Percentiles rank a stretch among this genome's conserved stretches.
Conservation (phyloP, 371 early-diverging fungal genomes). For the Rhizopus microsporus region DNA sequence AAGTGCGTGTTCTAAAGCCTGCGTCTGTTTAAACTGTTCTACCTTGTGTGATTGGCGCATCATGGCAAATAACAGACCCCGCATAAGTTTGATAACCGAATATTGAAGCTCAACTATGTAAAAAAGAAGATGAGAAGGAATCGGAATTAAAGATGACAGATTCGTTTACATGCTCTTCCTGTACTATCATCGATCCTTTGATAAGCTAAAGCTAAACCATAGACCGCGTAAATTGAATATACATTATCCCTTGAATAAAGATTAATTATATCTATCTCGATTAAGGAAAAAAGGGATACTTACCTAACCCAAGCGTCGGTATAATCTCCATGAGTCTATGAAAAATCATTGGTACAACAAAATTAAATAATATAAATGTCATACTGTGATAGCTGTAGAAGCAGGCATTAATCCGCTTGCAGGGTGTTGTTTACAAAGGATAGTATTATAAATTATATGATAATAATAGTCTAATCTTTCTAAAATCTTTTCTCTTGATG, state of each 20-base stretch:
- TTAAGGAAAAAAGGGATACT: slow-evolving; percentile 7
- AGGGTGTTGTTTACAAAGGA: slow-evolving; percentile 77
- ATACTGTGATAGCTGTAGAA: slow-evolving; percentile 79
- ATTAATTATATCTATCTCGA: not conserved
- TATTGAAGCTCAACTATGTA: slow-evolving; percentile 78
- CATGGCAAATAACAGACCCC: slow-evolving; percentile 80
- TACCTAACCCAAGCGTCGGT: slow-evolving; percentile 92
- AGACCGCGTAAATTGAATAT: slow-evolving; percentile 85
- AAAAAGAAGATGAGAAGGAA: not conserved
- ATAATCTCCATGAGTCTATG: slow-evolving; percentile 75
- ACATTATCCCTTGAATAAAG: slow-evolving; percentile 77
- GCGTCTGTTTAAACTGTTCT: slow-evolving; percentile 80
- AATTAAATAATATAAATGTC: not conserved
- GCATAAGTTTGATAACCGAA: slow-evolving; percentile 77
- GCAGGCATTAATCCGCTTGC: slow-evolving; percentile 87
- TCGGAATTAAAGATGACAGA: not conserved
- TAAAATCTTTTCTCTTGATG: slow-evolving; percentile 12
- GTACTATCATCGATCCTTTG: slow-evolving; percentile 82
- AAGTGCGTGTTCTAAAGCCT: slow-evolving; percentile 66
- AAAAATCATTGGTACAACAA: not conserved
- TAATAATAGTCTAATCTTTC: slow-evolving; percentile 77
- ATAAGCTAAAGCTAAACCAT: slow-evolving; percentile 85
- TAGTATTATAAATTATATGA: slow-evolving; percentile 70
- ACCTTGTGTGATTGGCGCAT: slow-evolving; percentile 87
- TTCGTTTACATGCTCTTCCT: slow-evolving; percentile 76